These are phyloP conservation scores for Hyphopichia burtonii DNA, from an alignment of 1,139 yeast genomes.

Conservation along the genomic window DNA sequence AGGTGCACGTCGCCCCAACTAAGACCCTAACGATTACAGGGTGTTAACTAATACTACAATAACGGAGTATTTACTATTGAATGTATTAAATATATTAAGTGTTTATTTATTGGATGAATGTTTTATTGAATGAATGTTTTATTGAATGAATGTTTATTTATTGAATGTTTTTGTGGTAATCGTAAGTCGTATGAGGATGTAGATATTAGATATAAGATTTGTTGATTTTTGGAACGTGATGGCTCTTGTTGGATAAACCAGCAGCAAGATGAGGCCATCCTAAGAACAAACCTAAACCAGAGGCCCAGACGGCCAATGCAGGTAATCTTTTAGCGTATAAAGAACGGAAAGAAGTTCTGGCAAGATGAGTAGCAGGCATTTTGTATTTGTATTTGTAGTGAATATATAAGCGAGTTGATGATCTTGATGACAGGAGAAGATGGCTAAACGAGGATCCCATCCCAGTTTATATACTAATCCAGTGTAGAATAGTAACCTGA, in stretches of 20 bases:
- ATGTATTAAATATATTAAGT: too few species aligned
- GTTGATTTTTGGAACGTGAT: constrained; percentile 30
- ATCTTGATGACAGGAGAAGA: too few species aligned
- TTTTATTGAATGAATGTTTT: not conserved
- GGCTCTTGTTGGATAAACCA: constrained; percentile 20
- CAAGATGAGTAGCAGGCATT: constrained; percentile 7
- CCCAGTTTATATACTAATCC: too few species aligned
- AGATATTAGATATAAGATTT: constrained; percentile 3
- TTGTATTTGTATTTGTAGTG: not conserved
- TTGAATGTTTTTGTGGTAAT: too few species aligned
- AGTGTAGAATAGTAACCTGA: too few species aligned
- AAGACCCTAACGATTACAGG: not conserved
- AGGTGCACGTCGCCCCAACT: too few species aligned
- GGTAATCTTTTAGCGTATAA: constrained; percentile 35
- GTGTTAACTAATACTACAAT: too few species aligned
- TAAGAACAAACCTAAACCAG: constrained; percentile 29
- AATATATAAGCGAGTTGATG: not conserved
- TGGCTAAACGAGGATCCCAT: too few species aligned
- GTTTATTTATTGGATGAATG: too few species aligned
- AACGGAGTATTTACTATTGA: too few species aligned
- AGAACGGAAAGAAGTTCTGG: constrained; percentile 18
- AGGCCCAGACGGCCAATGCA: constrained; percentile 29
- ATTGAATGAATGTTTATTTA: not conserved
- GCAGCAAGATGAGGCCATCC: constrained; percentile 39
- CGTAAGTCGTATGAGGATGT: too few species aligned